Conservation (phyloP, 768 basidiomycete species). For the Serendipita indica region DNA sequence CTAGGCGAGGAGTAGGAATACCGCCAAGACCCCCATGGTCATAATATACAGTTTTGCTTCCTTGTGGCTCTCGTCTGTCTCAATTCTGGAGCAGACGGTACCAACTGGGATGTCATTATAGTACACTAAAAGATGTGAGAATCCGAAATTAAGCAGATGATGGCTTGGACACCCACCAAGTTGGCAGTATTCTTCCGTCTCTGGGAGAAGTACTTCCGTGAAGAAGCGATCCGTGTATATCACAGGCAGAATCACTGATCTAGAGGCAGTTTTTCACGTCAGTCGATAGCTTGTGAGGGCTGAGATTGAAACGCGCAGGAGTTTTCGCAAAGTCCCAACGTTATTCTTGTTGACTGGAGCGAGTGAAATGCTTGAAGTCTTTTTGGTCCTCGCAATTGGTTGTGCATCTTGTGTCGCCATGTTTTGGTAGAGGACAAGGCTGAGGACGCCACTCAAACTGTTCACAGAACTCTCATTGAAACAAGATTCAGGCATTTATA, state of each 20-base stretch:
- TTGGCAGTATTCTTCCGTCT: constrained; percentile 76
- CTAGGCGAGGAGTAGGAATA: constrained; percentile 27
- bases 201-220: constrained; percentile 55
- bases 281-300: too few relatives aligned
- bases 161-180: constrained; percentile 44
- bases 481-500: too few relatives aligned
- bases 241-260: constrained; percentile 65
- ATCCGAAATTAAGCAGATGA: constrained; percentile 8
- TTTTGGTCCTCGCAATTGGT: constrained; percentile 12
- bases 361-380: constrained; percentile 41
- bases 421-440: too few relatives aligned
- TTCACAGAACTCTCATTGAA: too few relatives aligned
- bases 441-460: too few relatives aligned
- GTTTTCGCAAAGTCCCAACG: constrained; percentile 43
- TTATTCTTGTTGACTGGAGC: constrained; percentile 64
- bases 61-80: constrained; percentile 37
- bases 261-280: constrained; percentile 16
- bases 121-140: constrained; percentile 41
- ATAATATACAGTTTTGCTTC: constrained; percentile 59
- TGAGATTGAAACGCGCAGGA: not conserved
- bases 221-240: constrained; percentile 84
- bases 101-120: constrained; percentile 89
- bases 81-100: constrained; percentile 72
- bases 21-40: constrained; percentile 85
- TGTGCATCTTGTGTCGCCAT: not conserved